These are phyloP conservation scores for Botrytis byssoidea DNA, from an alignment of 2,329 filamentous ascomycete species.

Conservation along the genomic window DNA sequence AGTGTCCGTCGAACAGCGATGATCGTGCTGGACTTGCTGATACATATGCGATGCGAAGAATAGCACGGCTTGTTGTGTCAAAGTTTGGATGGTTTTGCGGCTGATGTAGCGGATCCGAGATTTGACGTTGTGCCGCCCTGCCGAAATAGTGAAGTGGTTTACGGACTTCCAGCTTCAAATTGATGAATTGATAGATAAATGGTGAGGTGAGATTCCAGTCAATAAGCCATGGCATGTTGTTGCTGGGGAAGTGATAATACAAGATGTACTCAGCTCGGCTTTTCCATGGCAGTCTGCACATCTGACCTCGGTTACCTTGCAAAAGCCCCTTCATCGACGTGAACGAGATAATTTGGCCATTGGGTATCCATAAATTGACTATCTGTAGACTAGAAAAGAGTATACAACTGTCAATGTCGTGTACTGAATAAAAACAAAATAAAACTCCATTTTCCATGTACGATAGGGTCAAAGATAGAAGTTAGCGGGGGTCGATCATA, in stretches of 20 bases:
- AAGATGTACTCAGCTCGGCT: slow-evolving; percentile 4
- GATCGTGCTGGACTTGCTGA: neutral
- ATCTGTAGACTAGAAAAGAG: neutral
- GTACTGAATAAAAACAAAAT: neutral
- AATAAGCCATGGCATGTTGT: neutral
- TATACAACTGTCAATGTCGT: neutral
- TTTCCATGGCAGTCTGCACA: neutral
- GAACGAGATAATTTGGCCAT: neutral
- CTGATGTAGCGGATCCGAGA: slow-evolving; percentile 10
- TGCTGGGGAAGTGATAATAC: neutral
- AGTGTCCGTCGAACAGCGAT: neutral
- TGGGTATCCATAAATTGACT: no score
- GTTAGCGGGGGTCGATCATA: neutral
- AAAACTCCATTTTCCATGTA: neutral
- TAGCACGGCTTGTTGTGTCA: neutral
- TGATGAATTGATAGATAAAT: neutral
- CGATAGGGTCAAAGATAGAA: slow-evolving; percentile 2
- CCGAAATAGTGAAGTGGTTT: neutral
- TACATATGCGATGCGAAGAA: neutral
- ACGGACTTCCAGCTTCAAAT: slow-evolving; percentile 17
- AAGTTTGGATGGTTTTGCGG: slow-evolving; percentile 9
- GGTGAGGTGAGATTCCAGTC: neutral
- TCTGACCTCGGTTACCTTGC: neutral
- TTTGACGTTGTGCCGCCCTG: neutral
- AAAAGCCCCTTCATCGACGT: neutral